phyloP scores from a whole-genome alignment of 2,329 filamentous ascomycete species.

The Acrodontium crateriforme region DNA sequence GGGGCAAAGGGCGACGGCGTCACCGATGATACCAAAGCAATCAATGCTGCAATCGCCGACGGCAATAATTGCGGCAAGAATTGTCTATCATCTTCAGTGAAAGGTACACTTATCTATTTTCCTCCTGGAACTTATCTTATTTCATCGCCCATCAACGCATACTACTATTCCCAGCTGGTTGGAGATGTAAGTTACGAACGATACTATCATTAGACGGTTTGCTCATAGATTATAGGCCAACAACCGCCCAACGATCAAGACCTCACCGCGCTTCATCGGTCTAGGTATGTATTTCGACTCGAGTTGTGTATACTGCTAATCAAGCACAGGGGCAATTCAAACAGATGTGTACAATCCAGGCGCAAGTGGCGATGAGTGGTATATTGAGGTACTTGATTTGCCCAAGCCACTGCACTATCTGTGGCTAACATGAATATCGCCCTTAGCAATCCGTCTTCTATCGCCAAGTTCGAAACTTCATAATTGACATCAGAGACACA shows the following conservation, averaged over 20 bases:
- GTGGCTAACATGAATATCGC: slow-evolving; percentile 22
- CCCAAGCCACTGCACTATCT: too few species aligned
- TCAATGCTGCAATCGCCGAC: slow-evolving; percentile 64
- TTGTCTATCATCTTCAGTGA: slow-evolving; percentile 32
- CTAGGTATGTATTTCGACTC: too few species aligned
- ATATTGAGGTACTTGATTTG: too few species aligned
- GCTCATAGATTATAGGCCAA: too few species aligned
- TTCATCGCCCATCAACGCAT: slow-evolving; percentile 41
- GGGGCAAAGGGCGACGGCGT: slow-evolving; percentile 79
- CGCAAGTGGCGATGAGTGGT: too few species aligned
- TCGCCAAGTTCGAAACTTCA: slow-evolving; percentile 50
- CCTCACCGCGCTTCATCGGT: too few species aligned
- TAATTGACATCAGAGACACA: slow-evolving; percentile 36
- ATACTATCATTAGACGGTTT: too few species aligned
- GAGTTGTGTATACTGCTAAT: too few species aligned
- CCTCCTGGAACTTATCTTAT: slow-evolving; percentile 51
- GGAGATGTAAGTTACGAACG: too few species aligned
- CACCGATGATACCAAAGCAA: slow-evolving; percentile 74
- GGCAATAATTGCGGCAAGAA: slow-evolving; percentile 37
- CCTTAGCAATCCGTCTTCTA: slow-evolving; percentile 50
- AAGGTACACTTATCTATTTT: slow-evolving; percentile 48
- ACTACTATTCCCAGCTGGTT: slow-evolving; percentile 50
- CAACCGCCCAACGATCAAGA: slow-evolving; percentile 41
- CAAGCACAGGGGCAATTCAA: slow-evolving; percentile 31
- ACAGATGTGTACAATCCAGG: slow-evolving; percentile 46